A percentile compares a stretch with the other conserved stretches of the same genome.
These are phyloP conservation scores for Rosa rugosa DNA, from an alignment of 306 rosid genomes.

Conservation along the genomic window DNA sequence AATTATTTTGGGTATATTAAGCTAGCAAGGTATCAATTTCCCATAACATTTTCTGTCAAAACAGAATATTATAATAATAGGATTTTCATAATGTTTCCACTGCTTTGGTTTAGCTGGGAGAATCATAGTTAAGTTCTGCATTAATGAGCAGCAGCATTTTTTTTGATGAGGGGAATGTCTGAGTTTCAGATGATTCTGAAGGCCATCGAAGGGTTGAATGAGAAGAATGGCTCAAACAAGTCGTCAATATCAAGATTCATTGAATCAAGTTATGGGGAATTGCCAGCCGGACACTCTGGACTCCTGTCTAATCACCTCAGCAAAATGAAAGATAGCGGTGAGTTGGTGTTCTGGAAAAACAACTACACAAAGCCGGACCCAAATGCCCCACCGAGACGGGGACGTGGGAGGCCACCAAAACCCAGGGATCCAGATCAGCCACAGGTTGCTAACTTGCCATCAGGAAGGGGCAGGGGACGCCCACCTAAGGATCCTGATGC, in stretches of 20 bases:
- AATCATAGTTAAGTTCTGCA: neutral
- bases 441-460: slow-evolving; percentile 10
- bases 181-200: slow-evolving; percentile 62
- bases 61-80: no score
- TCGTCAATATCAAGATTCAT: slow-evolving; percentile 73
- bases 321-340: slow-evolving; percentile 62
- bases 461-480: slow-evolving; percentile 70
- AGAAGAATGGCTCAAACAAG: slow-evolving; percentile 66
- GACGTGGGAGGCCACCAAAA: slow-evolving; percentile 82
- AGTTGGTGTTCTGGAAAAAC: slow-evolving; percentile 66
- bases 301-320: slow-evolving; percentile 62
- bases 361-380: slow-evolving; percentile 63
- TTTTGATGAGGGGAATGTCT: neutral
- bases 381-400: slow-evolving; percentile 63
- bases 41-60: neutral
- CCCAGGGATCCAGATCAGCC: slow-evolving; percentile 37
- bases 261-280: slow-evolving; percentile 64
- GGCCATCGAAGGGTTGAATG: slow-evolving; percentile 58
- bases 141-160: no score
- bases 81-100: neutral
- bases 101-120: neutral
- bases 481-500: slow-evolving; percentile 75
- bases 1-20: neutral
- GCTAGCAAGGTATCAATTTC: neutral
- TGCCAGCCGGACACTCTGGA: slow-evolving; percentile 64